Conservation (phyloP, 805 yeast species). For the Clavispora fructus region DNA sequence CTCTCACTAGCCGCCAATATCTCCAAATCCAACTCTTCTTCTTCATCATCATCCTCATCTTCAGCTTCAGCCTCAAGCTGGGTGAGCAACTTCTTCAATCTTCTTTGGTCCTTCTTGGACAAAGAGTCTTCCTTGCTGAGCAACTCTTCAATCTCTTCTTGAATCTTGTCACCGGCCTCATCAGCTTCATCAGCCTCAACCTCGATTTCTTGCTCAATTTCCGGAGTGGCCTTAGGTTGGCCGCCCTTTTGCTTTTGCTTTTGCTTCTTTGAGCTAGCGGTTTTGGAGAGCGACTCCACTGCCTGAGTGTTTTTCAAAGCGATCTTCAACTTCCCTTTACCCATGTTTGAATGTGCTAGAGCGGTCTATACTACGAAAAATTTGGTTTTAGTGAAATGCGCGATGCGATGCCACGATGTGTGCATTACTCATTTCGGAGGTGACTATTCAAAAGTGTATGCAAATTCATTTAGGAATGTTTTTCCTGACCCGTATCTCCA, state of each 20-base stretch:
- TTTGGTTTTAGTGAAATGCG: constrained; percentile 12
- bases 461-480: constrained; percentile 44
- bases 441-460: constrained; percentile 8
- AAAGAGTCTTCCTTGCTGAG: constrained; percentile 22
- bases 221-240: constrained; percentile 1
- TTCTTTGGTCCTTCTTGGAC: constrained; percentile 61
- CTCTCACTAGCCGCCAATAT: constrained; percentile 53
- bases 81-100: constrained; percentile 45
- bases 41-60: constrained; percentile 43
- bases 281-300: constrained; percentile 3
- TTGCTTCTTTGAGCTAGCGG: neutral
- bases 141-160: constrained; percentile 37
- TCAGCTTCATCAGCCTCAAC: constrained; percentile 15
- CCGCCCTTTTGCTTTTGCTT: neutral
- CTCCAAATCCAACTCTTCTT: constrained; percentile 44
- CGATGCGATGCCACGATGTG: constrained; percentile 2
- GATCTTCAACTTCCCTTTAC: constrained; percentile 15
- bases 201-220: constrained; percentile 14
- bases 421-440: neutral
- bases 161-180: constrained; percentile 12
- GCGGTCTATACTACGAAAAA: constrained; percentile 2
- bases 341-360: constrained; percentile 6
- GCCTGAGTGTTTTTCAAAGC: constrained; percentile 12
- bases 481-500: constrained; percentile 70
- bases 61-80: constrained; percentile 35